Percentiles rank a stretch among this genome's conserved stretches.
Evolutionary conservation across 1,284 basidiomycete genomes (phyloP).

Genomic region (Wolfiporia cocos): DNA sequence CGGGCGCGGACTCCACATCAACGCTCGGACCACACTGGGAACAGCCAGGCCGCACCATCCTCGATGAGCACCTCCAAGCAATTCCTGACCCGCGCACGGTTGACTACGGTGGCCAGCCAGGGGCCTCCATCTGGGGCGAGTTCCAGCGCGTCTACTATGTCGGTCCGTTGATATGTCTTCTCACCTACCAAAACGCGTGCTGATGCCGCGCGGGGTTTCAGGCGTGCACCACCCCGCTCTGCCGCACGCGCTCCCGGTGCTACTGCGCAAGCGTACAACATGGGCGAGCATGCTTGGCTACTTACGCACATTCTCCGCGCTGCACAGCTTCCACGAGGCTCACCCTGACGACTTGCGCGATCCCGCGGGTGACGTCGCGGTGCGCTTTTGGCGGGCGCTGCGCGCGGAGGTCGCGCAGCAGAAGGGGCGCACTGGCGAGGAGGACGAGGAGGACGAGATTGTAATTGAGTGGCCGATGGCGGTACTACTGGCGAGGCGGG

Average conservation of each 20-base stretch:
- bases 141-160: constrained; percentile 47
- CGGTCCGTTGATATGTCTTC: constrained; percentile 1
- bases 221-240: constrained; percentile 38
- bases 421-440: constrained; percentile 26
- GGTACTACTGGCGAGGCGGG: constrained; percentile 41
- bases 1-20: constrained; percentile 44
- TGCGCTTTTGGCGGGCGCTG: constrained; percentile 52
- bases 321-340: constrained; percentile 64
- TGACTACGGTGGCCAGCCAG: too few species aligned
- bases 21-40: constrained; percentile 75
- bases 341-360: constrained; percentile 52
- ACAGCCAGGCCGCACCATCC: constrained; percentile 72
- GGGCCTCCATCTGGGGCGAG: constrained; percentile 30
- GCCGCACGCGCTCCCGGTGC: constrained; percentile 39
- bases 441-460: constrained; percentile 39
- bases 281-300: constrained; percentile 66
- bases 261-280: constrained; percentile 56
- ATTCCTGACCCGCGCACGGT: constrained; percentile 51
- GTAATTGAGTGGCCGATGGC: constrained; percentile 73
- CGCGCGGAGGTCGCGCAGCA: constrained; percentile 33
- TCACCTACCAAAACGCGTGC: too few species aligned
- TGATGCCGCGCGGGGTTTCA: constrained; percentile 10
- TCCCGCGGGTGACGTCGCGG: constrained; percentile 55
- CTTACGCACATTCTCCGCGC: constrained; percentile 65
- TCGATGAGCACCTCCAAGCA: constrained; percentile 66